phyloP scores from a whole-genome alignment of 1,284 basidiomycete genomes.

The Trichosporon sp. region DNA sequence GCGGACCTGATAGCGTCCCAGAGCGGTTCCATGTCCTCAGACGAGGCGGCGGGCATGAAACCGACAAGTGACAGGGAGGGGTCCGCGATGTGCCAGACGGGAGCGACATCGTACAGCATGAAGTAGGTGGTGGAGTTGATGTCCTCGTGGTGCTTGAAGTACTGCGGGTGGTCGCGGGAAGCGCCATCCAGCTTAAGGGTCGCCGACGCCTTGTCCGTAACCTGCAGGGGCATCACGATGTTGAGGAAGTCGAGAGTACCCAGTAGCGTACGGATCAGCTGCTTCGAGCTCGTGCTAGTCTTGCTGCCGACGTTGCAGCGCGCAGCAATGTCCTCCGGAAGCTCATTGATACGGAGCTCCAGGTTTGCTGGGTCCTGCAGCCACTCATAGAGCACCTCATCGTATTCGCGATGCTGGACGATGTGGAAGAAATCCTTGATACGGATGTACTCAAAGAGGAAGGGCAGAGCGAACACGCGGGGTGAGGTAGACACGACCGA shows the following conservation, averaged over 20 bases:
- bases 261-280: slow-evolving; percentile 27
- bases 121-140: slow-evolving; percentile 28
- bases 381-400: slow-evolving; percentile 34
- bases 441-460: slow-evolving; percentile 38
- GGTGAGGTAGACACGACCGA: slow-evolving; percentile 26
- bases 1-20: slow-evolving; percentile 28
- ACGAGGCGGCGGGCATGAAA: slow-evolving; percentile 23
- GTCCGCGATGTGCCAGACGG: slow-evolving; percentile 37
- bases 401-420: slow-evolving; percentile 25
- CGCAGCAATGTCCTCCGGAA: slow-evolving; percentile 14
- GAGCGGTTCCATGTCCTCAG: slow-evolving; percentile 21
- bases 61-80: slow-evolving; percentile 25
- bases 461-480: slow-evolving; percentile 33
- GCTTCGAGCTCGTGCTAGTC: slow-evolving; percentile 22
- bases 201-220: slow-evolving; percentile 10
- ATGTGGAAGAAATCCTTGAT: slow-evolving; percentile 30
- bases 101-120: slow-evolving; percentile 34
- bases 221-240: slow-evolving; percentile 29
- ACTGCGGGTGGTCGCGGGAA: slow-evolving; percentile 7
- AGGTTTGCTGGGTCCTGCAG: slow-evolving; percentile 26
- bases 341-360: slow-evolving; percentile 18
- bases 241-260: slow-evolving; percentile 22
- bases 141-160: slow-evolving; percentile 10
- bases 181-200: background rate
- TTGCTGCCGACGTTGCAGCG: slow-evolving; percentile 8